phyloP scores from a whole-genome alignment of 768 basidiomycete species.

The Hemileccinum impolitum region DNA sequence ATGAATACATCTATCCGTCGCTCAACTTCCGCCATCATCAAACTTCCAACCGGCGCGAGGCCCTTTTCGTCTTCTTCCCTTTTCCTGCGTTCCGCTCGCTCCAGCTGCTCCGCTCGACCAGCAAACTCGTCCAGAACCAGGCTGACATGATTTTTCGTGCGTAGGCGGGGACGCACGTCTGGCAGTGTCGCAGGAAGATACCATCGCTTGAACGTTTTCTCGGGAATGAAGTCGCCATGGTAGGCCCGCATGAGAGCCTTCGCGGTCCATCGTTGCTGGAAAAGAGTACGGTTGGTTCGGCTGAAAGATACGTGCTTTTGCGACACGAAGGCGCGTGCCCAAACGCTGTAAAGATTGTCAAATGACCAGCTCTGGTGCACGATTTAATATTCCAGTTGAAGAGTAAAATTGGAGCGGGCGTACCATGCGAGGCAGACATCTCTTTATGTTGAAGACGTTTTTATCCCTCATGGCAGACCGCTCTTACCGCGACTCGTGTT shows the following conservation, averaged over 20 bases:
- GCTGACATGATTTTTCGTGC: slow-evolving; percentile 34
- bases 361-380: slow-evolving; percentile 79
- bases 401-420: slow-evolving; percentile 12
- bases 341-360: slow-evolving; percentile 87
- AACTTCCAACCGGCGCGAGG: slow-evolving; percentile 86
- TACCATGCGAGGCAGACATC: slow-evolving; percentile 82
- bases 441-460: slow-evolving; percentile 41
- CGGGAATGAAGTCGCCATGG: slow-evolving; percentile 92
- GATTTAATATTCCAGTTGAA: background rate
- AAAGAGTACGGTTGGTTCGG: slow-evolving; percentile 58
- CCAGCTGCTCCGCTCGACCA: slow-evolving; percentile 42
- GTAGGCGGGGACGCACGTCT: slow-evolving; percentile 68
- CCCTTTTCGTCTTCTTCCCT: slow-evolving; percentile 56
- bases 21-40: slow-evolving; percentile 97
- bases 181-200: slow-evolving; percentile 86
- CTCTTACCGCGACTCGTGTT: slow-evolving; percentile 1
- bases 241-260: slow-evolving; percentile 88
- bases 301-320: slow-evolving; percentile 51
- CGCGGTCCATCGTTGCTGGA: slow-evolving; percentile 88
- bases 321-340: slow-evolving; percentile 63
- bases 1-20: slow-evolving; percentile 89
- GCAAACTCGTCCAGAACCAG: slow-evolving; percentile 56
- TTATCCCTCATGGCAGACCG: slow-evolving; percentile 44
- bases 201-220: slow-evolving; percentile 92
- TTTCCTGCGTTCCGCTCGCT: slow-evolving; percentile 42